Conservation (phyloP, 345 rosid species). For the Isatis tinctoria region DNA sequence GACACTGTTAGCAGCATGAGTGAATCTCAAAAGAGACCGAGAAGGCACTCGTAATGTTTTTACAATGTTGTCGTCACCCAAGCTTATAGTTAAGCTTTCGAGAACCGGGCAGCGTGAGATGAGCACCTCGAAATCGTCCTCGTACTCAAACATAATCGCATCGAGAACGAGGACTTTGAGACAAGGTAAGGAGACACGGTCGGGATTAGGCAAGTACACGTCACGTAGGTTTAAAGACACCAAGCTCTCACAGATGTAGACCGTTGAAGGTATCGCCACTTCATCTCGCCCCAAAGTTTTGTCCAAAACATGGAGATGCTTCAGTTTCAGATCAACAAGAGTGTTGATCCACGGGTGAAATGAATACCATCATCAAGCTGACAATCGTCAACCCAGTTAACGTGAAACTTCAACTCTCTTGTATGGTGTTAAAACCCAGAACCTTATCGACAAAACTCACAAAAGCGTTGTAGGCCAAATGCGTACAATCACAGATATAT, state of each 20-base stretch:
- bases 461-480: neutral
- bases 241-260: conserved; percentile 12
- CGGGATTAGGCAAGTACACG: neutral
- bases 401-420: neutral
- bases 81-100: neutral
- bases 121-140: neutral
- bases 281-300: too few relatives aligned
- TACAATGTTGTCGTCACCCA: too few relatives aligned
- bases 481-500: too few relatives aligned
- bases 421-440: neutral
- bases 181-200: neutral
- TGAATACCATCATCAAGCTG: neutral
- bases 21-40: neutral
- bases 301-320: neutral
- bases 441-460: neutral
- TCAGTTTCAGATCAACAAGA: neutral
- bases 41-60: neutral
- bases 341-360: neutral
- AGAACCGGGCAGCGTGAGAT: neutral
- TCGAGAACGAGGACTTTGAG: neutral
- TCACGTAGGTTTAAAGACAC: neutral
- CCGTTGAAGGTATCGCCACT: neutral
- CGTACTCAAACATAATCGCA: neutral
- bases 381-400: neutral
- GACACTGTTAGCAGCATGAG: neutral